Conservation (phyloP, 176 grass and related monocot species). For the Aechmea fasciata region DNA sequence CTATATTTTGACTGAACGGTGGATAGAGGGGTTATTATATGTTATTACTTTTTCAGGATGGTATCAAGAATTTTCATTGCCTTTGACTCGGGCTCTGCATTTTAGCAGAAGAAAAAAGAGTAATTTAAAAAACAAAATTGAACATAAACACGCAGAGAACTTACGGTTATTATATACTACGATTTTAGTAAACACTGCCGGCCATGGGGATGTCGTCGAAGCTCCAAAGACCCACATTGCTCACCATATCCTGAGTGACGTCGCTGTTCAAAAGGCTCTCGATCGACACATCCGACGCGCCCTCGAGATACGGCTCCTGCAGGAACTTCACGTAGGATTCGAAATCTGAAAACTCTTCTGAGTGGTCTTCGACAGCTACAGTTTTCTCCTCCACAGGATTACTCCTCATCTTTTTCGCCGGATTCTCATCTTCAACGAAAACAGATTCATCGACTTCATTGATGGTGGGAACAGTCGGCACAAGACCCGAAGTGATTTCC, state of each 20-base stretch:
- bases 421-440: background rate
- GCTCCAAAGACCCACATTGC: conserved; percentile 69
- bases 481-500: conserved; percentile 12
- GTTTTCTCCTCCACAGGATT: conserved; percentile 19
- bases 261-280: conserved; percentile 45
- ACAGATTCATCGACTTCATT: background rate
- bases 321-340: conserved; percentile 56
- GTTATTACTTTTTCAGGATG: no score
- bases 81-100: no score
- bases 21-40: no score
- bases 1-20: no score
- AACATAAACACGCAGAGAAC: background rate
- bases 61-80: no score
- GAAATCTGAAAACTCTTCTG: conserved; percentile 40
- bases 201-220: conserved; percentile 52
- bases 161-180: conserved; percentile 26
- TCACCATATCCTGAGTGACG: conserved; percentile 33
- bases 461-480: background rate
- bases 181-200: conserved; percentile 11
- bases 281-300: conserved; percentile 28
- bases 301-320: conserved; percentile 30
- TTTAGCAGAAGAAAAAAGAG: no score
- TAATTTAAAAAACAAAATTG: no score
- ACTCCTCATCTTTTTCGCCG: conserved; percentile 3
- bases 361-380: conserved; percentile 15